Conservation (phyloP, 176 grass and related monocot species). For the Areca catechu region DNA sequence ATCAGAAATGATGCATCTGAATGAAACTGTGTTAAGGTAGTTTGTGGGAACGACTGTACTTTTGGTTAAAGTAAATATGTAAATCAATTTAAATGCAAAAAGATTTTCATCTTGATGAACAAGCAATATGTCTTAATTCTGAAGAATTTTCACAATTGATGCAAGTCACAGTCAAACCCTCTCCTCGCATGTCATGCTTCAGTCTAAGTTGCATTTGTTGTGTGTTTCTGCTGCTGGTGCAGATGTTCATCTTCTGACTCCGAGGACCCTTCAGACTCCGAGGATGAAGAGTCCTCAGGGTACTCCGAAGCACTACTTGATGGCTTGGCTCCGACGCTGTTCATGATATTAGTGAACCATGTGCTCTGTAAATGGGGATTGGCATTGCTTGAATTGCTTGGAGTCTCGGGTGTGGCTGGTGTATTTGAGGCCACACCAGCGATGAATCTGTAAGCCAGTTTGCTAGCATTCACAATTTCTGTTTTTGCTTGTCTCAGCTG, state of each 20-base stretch:
- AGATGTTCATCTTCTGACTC: constrained; percentile 2
- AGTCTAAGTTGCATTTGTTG: constrained; percentile 3
- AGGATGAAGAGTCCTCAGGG: constrained; percentile 2
- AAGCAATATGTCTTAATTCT: no score
- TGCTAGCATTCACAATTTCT: constrained; percentile 44
- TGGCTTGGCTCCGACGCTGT: constrained; percentile 29
- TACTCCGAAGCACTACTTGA: constrained; percentile 19
- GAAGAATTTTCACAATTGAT: no score
- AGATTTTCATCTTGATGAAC: no score
- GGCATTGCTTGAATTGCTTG: constrained; percentile 7
- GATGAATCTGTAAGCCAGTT: constrained; percentile 36
- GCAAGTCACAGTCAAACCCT: no score
- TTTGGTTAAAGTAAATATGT: no score
- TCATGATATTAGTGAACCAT: constrained; percentile 31
- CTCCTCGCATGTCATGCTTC: constrained; percentile 11
- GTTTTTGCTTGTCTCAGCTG: constrained; percentile 54
- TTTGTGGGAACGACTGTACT: no score
- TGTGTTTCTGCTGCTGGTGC: not conserved
- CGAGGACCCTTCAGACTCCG: constrained; percentile 1
- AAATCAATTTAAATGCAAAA: no score
- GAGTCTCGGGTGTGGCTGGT: constrained; percentile 21
- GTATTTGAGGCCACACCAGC: constrained; percentile 20
- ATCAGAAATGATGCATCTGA: constrained; percentile 29
- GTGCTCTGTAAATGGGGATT: constrained; percentile 20
- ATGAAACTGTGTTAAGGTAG: no score